Evolutionary conservation across 106 monocot species (phyloP), one percentile per base, ranked within the genome.

Genomic region (Apostasia ramifera): DNA sequence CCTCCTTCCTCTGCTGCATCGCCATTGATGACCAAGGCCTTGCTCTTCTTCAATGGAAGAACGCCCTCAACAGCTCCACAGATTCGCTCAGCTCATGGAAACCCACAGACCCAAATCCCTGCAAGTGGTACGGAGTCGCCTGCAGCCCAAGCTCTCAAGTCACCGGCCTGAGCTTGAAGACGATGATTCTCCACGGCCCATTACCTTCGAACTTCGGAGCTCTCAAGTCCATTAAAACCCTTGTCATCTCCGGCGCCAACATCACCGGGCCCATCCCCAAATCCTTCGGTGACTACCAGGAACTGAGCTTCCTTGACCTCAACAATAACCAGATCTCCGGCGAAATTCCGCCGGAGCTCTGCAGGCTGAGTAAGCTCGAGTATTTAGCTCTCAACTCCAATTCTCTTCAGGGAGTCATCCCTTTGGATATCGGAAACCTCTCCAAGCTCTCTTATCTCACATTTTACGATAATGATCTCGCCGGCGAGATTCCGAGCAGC

Each of bases 31-130:
- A 81, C 4, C 93, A 98, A 78, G 90, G 79, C 57, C 73, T 54
- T 68, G 85, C 90, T 68, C 83, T 98, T 40, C 93, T 98, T 38
- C 67, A 80, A 80, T 98, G 98, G 98, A 90, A 88, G 63, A 70
- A 71, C 8, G 61, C 77, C 41, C 79, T 93, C 60, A 78, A 59
- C 70, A 59, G 69, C 76, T 59, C 82, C 63, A 44, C 80, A 5
- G 70, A 53, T 8, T 48, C 48, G 0, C 80, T 98, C 65, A 40
- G 5, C 2, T 82, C 92, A 53, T 98, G 98, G 98, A 69, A 59
- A 38, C 70, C 87, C n/a, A 40, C 83, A 1, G 83, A 90, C 79
- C 57, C 75, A 5, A 78, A 50, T 47, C 83, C 92, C 15, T 98
- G 98, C 87, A 78, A 42, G 37, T 98, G 98, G 98, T 66, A 69